phyloP scores from a whole-genome alignment of 148 eudicot species.

The Amaranthus hypochondriacus region DNA sequence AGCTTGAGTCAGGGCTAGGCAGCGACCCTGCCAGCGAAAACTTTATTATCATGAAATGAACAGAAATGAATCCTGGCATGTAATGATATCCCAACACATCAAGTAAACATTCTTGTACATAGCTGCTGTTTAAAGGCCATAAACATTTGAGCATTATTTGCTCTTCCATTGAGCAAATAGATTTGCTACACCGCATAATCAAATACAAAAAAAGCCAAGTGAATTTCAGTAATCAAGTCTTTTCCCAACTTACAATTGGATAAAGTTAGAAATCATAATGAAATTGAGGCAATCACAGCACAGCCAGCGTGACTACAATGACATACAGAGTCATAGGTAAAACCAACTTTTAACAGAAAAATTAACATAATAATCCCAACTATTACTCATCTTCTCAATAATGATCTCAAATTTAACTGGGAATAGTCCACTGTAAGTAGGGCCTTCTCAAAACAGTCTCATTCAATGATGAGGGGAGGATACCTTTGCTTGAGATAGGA shows the following conservation, averaged over 20 bases:
- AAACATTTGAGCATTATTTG: background rate
- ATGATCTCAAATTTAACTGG: too few relatives aligned
- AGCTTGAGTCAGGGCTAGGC: slow-evolving; percentile 72
- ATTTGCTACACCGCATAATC: background rate
- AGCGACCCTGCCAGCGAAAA: slow-evolving; percentile 52
- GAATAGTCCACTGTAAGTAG: too few relatives aligned
- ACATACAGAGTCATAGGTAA: background rate
- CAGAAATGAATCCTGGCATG: background rate
- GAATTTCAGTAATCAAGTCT: background rate
- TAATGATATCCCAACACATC: background rate
- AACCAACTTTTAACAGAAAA: background rate
- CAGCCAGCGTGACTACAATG: background rate
- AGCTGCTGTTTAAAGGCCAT: background rate
- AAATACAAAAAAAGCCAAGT: background rate
- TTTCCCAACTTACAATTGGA: background rate
- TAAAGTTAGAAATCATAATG: background rate
- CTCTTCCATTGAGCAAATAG: background rate
- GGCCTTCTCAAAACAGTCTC: too few relatives aligned
- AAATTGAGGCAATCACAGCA: background rate
- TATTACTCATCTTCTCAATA: too few relatives aligned
- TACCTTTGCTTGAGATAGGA: too few relatives aligned
- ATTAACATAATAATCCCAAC: too few relatives aligned
- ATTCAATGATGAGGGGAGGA: too few relatives aligned
- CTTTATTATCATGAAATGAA: slow-evolving; percentile 9
- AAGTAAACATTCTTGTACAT: background rate